These are phyloP conservation scores for Neoboletus subvelutipes DNA, from an alignment of 768 basidiomycete species.

Conservation along the genomic window DNA sequence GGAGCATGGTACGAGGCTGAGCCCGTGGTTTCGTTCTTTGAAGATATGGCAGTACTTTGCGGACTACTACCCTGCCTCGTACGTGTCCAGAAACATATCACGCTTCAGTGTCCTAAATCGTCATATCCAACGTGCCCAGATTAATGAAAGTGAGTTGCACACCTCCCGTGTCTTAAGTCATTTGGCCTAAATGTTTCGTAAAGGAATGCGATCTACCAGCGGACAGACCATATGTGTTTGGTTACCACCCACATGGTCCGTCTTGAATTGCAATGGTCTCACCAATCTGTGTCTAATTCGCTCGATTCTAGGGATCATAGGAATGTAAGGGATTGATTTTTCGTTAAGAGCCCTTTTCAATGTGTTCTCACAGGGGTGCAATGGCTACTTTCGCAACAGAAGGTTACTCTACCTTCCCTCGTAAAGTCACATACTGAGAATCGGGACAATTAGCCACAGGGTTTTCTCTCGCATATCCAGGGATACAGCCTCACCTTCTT, in stretches of 20 bases:
- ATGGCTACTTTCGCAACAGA: conserved; percentile 96
- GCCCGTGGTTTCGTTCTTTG: conserved; percentile 68
- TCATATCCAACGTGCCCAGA: background rate
- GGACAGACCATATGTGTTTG: conserved; percentile 93
- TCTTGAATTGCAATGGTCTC: conserved; percentile 1
- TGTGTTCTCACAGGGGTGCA: conserved; percentile 64
- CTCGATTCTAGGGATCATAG: conserved; percentile 78
- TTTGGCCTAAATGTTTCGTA: background rate
- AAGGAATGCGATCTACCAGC: conserved; percentile 87
- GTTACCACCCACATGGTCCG: conserved; percentile 96
- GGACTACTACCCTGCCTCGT: conserved; percentile 89
- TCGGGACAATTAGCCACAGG: conserved; percentile 63
- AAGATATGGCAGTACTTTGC: conserved; percentile 89
- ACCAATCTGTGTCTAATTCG: conserved; percentile 1
- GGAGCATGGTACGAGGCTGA: conserved; percentile 67
- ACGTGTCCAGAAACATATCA: conserved; percentile 36
- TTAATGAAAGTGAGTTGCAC: conserved; percentile 36
- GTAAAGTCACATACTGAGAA: background rate
- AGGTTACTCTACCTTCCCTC: conserved; percentile 43
- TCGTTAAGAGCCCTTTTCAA: background rate
- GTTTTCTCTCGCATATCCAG: conserved; percentile 87
- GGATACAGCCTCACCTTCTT: conserved; percentile 89
- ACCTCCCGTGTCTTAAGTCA: background rate
- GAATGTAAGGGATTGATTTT: conserved; percentile 66
- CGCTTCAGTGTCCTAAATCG: background rate